Evolutionary conservation across 176 grass and related monocot species (phyloP).

Genomic region (Avena insularis): DNA sequence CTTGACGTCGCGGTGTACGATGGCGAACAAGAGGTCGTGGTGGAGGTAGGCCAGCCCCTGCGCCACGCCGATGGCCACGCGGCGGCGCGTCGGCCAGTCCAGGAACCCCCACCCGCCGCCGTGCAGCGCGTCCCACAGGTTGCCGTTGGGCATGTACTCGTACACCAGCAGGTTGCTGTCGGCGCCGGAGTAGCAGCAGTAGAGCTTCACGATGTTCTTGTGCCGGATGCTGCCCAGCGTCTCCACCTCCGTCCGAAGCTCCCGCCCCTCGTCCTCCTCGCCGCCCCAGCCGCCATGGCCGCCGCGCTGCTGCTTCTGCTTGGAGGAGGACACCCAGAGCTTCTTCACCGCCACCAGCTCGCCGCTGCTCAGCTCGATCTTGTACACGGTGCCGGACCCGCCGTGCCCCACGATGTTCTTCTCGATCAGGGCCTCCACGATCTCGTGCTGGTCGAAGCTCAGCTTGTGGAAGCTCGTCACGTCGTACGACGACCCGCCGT

Average conservation of each 20-base stretch:
- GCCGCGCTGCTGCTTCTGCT: slow-evolving; percentile 29
- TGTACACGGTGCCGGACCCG: slow-evolving; percentile 89
- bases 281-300: neutral
- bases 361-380: slow-evolving; percentile 79
- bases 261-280: slow-evolving; percentile 52
- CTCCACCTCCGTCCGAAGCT: slow-evolving; percentile 90
- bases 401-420: slow-evolving; percentile 93
- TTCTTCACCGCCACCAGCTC: slow-evolving; percentile 90
- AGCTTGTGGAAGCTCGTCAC: slow-evolving; percentile 94
- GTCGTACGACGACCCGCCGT: slow-evolving; percentile 59
- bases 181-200: slow-evolving; percentile 88
- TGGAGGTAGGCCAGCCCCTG: slow-evolving; percentile 94
- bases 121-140: slow-evolving; percentile 93
- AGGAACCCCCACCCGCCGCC: slow-evolving; percentile 56
- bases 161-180: slow-evolving; percentile 91
- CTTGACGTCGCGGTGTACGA: slow-evolving; percentile 96
- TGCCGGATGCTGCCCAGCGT: slow-evolving; percentile 97
- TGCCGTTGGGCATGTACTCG: slow-evolving; percentile 98
- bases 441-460: slow-evolving; percentile 92
- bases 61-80: slow-evolving; percentile 75
- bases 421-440: slow-evolving; percentile 84
- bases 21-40: slow-evolving; percentile 79
- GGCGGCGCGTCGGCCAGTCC: slow-evolving; percentile 84
- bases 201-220: slow-evolving; percentile 99
- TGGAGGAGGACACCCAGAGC: slow-evolving; percentile 59